Evolutionary conservation across 768 basidiomycete genomes (phyloP).

Genomic region (Pisolithus microcarpus): DNA sequence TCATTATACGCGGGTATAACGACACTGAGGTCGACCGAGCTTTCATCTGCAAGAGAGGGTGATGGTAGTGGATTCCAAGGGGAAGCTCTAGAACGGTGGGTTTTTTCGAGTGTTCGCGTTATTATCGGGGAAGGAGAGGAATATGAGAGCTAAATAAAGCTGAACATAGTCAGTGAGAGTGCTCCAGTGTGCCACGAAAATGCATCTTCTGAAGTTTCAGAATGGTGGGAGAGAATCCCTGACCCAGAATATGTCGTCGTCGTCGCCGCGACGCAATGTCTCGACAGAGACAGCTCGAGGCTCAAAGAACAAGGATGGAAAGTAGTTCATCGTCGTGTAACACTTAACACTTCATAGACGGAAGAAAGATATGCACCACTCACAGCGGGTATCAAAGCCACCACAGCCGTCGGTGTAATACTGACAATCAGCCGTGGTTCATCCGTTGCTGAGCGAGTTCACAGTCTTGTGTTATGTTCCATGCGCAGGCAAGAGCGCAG

Average conservation of each 20-base stretch:
- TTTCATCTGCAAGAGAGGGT: conserved; percentile 45
- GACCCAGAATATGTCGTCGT: conserved; percentile 43
- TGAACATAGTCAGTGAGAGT: conserved; percentile 27
- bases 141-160: conserved; percentile 63
- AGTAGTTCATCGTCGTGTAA: conserved; percentile 47
- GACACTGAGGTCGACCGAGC: conserved; percentile 65
- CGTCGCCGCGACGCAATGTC: too few species aligned
- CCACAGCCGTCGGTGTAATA: conserved; percentile 14
- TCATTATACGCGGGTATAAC: conserved; percentile 94
- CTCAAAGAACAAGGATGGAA: too few species aligned
- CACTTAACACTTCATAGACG: background rate
- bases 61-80: conserved; percentile 52
- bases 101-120: conserved; percentile 61
- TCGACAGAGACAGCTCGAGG: too few species aligned
- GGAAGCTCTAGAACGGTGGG: conserved; percentile 53
- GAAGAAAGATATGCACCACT: conserved; percentile 13
- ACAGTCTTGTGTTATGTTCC: background rate
- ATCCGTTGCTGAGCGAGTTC: too few species aligned
- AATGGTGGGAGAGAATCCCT: conserved; percentile 35
- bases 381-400: conserved; percentile 21
- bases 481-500: background rate
- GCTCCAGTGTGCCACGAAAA: background rate
- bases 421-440: conserved; percentile 11
- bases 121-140: conserved; percentile 65
- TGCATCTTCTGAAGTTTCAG: conserved; percentile 20